Evolutionary conservation across 1,139 yeast genomes (phyloP).

Genomic region (Waltiozyma sp.): DNA sequence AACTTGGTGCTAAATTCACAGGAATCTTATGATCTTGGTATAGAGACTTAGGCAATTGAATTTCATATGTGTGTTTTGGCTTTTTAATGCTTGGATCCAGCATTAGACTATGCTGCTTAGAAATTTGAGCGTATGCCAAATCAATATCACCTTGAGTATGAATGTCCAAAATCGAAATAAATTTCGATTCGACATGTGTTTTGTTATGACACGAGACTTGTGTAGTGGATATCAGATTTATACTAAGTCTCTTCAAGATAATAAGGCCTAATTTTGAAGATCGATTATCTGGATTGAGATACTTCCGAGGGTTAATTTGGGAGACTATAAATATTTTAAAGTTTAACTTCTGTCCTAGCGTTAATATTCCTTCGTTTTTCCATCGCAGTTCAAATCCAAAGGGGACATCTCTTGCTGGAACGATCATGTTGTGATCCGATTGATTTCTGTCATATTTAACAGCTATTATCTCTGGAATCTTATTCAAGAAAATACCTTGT

Average conservation of each 20-base stretch:
- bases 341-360: not conserved
- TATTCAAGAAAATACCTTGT: not conserved
- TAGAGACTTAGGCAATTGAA: not conserved
- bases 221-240: not conserved
- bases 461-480: not conserved
- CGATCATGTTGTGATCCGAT: not conserved
- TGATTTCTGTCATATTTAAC: not conserved
- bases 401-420: not conserved
- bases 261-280: conserved; percentile 55
- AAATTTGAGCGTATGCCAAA: not conserved
- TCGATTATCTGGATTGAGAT: conserved; percentile 19
- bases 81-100: no score
- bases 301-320: not conserved
- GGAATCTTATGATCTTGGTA: not conserved
- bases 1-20: not conserved
- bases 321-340: not conserved
- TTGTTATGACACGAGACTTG: not conserved
- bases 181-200: no score
- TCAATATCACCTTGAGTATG: no score
- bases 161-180: no score
- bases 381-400: not conserved
- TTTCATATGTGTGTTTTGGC: not conserved
- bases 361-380: not conserved
- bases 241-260: conserved; percentile 35
- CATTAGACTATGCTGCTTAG: not conserved